These are phyloP conservation scores for Hydnum rufescens DNA, from an alignment of 768 basidiomycete species.

Conservation along the genomic window DNA sequence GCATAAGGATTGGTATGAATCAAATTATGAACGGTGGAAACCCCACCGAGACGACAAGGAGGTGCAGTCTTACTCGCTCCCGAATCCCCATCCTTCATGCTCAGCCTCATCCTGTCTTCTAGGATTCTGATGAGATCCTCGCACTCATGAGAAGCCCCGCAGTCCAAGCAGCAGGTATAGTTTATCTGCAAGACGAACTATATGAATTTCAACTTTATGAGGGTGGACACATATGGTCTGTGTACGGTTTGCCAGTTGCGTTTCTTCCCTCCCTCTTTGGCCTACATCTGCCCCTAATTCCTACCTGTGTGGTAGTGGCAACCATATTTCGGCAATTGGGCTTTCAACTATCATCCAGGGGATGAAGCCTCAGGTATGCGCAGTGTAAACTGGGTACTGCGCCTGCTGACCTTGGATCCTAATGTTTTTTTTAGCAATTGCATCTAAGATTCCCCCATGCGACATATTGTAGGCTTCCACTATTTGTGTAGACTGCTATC, in stretches of 20 bases:
- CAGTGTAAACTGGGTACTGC: too few relatives aligned
- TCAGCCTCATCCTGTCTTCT: too few relatives aligned
- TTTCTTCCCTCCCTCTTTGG: too few relatives aligned
- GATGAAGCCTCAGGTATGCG: neutral
- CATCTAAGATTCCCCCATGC: neutral
- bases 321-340: slow-evolving; percentile 4
- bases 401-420: too few relatives aligned
- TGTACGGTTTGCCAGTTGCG: slow-evolving; percentile 8
- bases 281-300: neutral
- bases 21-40: neutral
- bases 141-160: slow-evolving; percentile 4
- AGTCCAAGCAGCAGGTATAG: neutral
- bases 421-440: slow-evolving; percentile 4
- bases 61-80: too few relatives aligned
- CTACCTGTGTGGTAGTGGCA: slow-evolving; percentile 2
- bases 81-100: too few relatives aligned
- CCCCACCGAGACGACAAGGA: neutral
- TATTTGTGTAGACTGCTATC: neutral
- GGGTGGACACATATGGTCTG: slow-evolving; percentile 6
- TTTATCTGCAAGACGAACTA: slow-evolving; percentile 8
- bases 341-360: slow-evolving; percentile 6
- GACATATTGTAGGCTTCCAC: slow-evolving; percentile 4
- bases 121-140: slow-evolving; percentile 2
- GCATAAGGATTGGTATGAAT: slow-evolving; percentile 1
- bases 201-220: slow-evolving; percentile 4